Evolutionary conservation across 441 rosid genomes (phyloP).

Genomic region (Populus trichocarpa): DNA sequence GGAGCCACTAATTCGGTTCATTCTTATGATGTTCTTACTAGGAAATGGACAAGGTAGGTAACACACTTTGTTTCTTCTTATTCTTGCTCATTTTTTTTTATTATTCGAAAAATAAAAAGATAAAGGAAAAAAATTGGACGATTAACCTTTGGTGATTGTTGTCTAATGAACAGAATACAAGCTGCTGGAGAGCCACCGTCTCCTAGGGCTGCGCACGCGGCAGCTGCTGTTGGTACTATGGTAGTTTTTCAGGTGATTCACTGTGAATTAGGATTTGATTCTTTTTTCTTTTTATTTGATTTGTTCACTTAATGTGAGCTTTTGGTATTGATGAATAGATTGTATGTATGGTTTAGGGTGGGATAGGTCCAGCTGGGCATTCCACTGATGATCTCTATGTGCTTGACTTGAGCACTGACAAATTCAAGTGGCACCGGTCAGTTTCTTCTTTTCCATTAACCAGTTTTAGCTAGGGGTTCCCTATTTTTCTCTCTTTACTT

Average conservation of each 20-base stretch:
- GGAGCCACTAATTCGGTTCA: slow-evolving; percentile 97
- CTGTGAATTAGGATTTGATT: background rate
- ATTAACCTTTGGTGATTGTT: background rate
- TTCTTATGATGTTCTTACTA: slow-evolving; percentile 83
- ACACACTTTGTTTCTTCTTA: background rate
- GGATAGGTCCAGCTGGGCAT: slow-evolving; percentile 99
- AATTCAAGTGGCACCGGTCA: slow-evolving; percentile 98
- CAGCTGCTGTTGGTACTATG: slow-evolving; percentile 97
- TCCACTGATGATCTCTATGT: slow-evolving; percentile 97
- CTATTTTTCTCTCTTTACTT: background rate
- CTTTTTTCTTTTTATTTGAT: background rate
- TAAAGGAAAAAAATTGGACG: background rate
- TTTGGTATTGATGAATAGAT: background rate
- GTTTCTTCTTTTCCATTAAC: slow-evolving; percentile 16
- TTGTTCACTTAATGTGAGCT: background rate
- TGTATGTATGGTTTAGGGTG: slow-evolving; percentile 58
- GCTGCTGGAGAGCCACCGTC: slow-evolving; percentile 98
- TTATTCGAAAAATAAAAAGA: no score
- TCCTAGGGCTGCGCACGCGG: slow-evolving; percentile 98
- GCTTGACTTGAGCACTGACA: slow-evolving; percentile 91
- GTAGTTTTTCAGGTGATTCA: slow-evolving; percentile 89
- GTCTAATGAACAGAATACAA: slow-evolving; percentile 46
- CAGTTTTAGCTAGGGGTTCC: background rate
- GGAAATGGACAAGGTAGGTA: slow-evolving; percentile 86
- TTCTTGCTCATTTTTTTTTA: background rate